phyloP scores from a whole-genome alignment of 208 protist species.

The Leishmania guyanensis region DNA sequence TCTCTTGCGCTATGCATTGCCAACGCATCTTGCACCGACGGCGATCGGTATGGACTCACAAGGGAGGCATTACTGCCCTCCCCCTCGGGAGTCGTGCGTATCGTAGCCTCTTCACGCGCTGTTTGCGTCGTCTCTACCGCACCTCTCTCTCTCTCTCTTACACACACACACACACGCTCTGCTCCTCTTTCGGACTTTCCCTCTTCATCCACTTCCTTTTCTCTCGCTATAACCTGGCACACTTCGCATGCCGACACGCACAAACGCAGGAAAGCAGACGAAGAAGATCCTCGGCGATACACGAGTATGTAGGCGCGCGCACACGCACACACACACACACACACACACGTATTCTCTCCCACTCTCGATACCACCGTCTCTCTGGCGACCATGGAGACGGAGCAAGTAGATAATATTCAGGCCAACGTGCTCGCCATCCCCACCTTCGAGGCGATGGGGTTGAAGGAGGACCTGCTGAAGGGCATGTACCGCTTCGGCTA shows the following conservation, averaged over 20 bases:
- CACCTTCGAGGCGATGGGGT: constrained; percentile 89
- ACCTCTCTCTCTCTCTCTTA: not conserved
- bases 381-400: constrained; percentile 17
- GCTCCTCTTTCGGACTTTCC: not conserved
- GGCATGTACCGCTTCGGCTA: constrained; percentile 99
- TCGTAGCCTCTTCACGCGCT: not conserved
- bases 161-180: not conserved
- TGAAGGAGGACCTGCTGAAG: constrained; percentile 85
- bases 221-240: not conserved
- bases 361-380: not conserved
- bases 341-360: not conserved
- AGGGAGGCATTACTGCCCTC: not conserved
- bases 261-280: not conserved
- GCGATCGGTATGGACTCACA: not conserved
- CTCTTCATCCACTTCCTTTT: not conserved
- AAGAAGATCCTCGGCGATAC: not conserved
- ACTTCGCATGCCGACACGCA: not conserved
- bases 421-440: constrained; percentile 85
- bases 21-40: not conserved
- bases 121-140: not conserved
- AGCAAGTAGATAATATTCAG: constrained; percentile 71
- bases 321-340: not conserved
- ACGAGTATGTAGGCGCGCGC: not conserved
- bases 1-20: not conserved
- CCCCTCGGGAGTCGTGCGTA: not conserved